Base-by-base conservation (phyloP, 2,329 filamentous ascomycete species). In the Penicillium sp. region DNA sequence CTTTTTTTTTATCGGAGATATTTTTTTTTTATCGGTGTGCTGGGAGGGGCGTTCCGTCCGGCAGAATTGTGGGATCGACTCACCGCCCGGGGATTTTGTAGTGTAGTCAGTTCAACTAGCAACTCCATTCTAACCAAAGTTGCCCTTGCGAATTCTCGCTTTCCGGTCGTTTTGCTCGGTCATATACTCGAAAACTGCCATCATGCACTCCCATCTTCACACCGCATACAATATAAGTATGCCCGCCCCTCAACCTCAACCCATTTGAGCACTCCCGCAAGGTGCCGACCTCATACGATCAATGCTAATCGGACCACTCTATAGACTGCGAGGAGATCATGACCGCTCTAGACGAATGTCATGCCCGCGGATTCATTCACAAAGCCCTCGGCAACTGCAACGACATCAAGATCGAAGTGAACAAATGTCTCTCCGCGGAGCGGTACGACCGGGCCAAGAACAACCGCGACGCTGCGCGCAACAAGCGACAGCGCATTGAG, bases 181-280 rank as follows among this genome's bases (percentile, higher is more conserved):
- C 10, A 12, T 7, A 52, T 14, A 34, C 6, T 20, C 11, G 12
- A n/a, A 25, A 34, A 54, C 34, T 14, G 60, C 60, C 49, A 86
- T 70, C 47, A 99, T 99, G 95, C 95, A 99, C 91, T 96, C 95
- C 56, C 94, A 97, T 81, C 82, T 99, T 2, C 93, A 98, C 75
- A 96, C 92, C 31, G 92, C 95, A 75, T 89, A 96, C 74, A 96
- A 96, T 69, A 83, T 86, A 68, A 93, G 94, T 96, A 84, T 45
- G 79, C 75, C 28, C 22, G 28, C 47, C 72, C 39, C 54, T 52
- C 56, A 25, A 52, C 51, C 54, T 51, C 31, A 39, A 5, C 5
- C 43, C 43, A 48, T 41, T 2, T 22, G 8, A 15, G 3, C 14
- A 12, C 6, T 37, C 28, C 38, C 20, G 15, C 31, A 14, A n/a